Percentiles rank a stretch among this genome's conserved stretches.
These are phyloP conservation scores for Tinospora cordifolia DNA, from an alignment of 164 flowering plant genomes.

Conservation along the genomic window DNA sequence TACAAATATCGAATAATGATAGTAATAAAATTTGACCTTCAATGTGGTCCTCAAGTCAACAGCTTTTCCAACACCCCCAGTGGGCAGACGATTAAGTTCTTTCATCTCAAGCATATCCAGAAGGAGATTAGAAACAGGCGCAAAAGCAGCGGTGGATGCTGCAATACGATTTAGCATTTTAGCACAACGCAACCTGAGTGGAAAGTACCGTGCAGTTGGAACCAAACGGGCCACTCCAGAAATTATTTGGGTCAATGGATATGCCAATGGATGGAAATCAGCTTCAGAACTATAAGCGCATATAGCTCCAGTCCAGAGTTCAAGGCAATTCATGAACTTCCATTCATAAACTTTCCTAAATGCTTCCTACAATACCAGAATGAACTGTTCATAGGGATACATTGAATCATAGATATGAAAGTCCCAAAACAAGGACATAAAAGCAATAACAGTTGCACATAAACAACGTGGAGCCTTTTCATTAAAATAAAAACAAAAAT, in stretches of 20 bases:
- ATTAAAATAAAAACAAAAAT: too few relatives aligned
- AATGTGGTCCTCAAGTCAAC: slow-evolving; percentile 56
- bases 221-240: slow-evolving; percentile 78
- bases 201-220: slow-evolving; percentile 85
- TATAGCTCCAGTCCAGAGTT: slow-evolving; percentile 89
- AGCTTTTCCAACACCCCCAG: slow-evolving; percentile 84
- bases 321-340: slow-evolving; percentile 93
- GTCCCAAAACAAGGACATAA: background rate
- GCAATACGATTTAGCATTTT: slow-evolving; percentile 92
- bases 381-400: background rate
- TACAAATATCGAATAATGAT: background rate
- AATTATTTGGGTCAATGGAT: slow-evolving; percentile 84
- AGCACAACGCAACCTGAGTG: slow-evolving; percentile 78
- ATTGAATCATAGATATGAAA: background rate
- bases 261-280: slow-evolving; percentile 74
- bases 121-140: slow-evolving; percentile 78
- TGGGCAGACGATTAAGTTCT: slow-evolving; percentile 62
- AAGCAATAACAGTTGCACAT: background rate
- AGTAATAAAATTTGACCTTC: slow-evolving; percentile 40
- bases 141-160: slow-evolving; percentile 58
- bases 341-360: slow-evolving; percentile 84
- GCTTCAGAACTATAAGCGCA: slow-evolving; percentile 66
- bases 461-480: background rate
- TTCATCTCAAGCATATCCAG: slow-evolving; percentile 93
- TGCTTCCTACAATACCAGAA: slow-evolving; percentile 46